Evolutionary conservation across 1,284 basidiomycete species (phyloP).

Genomic region (Takashimella koratensis): DNA sequence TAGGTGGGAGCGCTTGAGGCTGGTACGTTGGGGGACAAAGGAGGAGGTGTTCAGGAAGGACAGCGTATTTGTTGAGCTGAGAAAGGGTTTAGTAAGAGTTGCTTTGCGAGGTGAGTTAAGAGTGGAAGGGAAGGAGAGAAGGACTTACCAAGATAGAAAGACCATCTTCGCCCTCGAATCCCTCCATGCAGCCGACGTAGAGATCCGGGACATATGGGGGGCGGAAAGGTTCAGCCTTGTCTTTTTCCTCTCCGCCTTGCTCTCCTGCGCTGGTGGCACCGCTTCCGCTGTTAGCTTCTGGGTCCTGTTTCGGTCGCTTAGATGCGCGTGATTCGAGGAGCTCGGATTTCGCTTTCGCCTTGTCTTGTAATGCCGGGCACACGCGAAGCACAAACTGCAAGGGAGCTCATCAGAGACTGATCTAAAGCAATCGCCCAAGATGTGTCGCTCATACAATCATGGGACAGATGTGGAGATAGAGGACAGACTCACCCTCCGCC

Average conservation of each 20-base stretch:
- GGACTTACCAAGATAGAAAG: slow-evolving; percentile 69
- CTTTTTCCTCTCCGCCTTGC: background rate
- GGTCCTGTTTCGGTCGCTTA: background rate
- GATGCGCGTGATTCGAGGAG: slow-evolving; percentile 13
- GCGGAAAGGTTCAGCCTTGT: slow-evolving; percentile 62
- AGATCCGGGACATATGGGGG: slow-evolving; percentile 74
- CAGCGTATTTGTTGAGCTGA: slow-evolving; percentile 57
- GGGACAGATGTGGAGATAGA: slow-evolving; percentile 1
- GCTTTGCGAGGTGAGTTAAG: background rate
- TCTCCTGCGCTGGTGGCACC: too few relatives aligned
- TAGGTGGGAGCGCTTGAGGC: slow-evolving; percentile 69
- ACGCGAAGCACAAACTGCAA: slow-evolving; percentile 71
- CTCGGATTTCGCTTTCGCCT: slow-evolving; percentile 48
- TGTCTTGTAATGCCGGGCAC: slow-evolving; percentile 75
- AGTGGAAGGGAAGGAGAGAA: background rate
- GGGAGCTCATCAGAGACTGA: background rate
- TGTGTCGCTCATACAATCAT: too few relatives aligned
- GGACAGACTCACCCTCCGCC: slow-evolving; percentile 56
- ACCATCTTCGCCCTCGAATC: slow-evolving; percentile 59
- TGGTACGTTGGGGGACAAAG: slow-evolving; percentile 48
- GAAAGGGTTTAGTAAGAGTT: slow-evolving; percentile 1
- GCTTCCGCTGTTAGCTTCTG: too few relatives aligned
- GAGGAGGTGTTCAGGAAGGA: slow-evolving; percentile 75
- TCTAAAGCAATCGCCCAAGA: too few relatives aligned
- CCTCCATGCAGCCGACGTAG: slow-evolving; percentile 65